phyloP scores from a whole-genome alignment of 768 basidiomycete genomes.

The Neoboletus brunneissimus region DNA sequence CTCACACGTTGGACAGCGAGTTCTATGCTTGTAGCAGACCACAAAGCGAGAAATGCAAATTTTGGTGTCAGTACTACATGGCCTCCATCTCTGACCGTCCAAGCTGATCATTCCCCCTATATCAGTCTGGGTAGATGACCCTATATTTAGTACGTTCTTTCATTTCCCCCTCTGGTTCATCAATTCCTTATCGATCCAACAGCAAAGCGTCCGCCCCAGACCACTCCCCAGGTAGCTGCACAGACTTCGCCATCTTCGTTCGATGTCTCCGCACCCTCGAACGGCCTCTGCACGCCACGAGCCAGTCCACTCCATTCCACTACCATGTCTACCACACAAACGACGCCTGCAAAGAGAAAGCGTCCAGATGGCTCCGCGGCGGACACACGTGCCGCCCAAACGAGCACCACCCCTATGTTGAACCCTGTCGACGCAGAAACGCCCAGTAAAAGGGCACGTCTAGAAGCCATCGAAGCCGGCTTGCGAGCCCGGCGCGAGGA shows the following conservation, averaged over 20 bases:
- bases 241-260: not conserved
- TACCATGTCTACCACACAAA: not conserved
- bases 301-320: not conserved
- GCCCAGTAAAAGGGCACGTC: not conserved
- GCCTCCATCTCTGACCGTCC: not conserved
- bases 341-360: constrained; percentile 7
- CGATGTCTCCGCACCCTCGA: not conserved
- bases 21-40: constrained; percentile 41
- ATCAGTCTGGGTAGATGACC: constrained; percentile 35
- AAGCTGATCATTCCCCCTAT: not conserved
- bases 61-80: constrained; percentile 35
- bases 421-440: not conserved
- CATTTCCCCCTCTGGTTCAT: not conserved
- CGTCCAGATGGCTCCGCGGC: not conserved
- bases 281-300: not conserved
- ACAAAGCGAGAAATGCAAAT: constrained; percentile 16
- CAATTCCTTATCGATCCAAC: not conserved
- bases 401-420: not conserved
- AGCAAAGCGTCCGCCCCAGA: not conserved
- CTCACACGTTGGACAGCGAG: constrained; percentile 11
- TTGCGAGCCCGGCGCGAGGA: constrained; percentile 1
- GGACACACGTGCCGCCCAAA: not conserved
- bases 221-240: not conserved
- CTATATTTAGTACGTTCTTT: constrained; percentile 10
- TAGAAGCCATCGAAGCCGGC: constrained; percentile 13